A percentile compares a stretch with the other conserved stretches of the same genome.
These are phyloP conservation scores for Fusarium kyushuense DNA, from an alignment of 2,329 filamentous ascomycete genomes.

Conservation along the genomic window DNA sequence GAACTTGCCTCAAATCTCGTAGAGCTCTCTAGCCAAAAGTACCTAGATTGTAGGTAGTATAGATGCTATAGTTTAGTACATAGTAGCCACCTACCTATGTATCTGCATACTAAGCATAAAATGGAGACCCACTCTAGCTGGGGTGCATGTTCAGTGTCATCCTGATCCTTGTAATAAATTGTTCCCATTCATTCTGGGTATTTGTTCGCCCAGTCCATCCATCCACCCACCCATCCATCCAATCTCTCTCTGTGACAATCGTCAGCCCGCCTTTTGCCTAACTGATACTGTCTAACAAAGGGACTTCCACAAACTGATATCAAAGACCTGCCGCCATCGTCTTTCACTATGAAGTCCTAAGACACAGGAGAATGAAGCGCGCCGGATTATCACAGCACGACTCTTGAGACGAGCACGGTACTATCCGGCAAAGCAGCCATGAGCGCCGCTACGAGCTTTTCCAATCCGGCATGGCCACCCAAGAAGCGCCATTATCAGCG, in stretches of 20 bases:
- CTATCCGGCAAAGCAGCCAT: slow-evolving; percentile 57
- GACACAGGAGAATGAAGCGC: slow-evolving; percentile 42
- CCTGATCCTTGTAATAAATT: slow-evolving; percentile 15
- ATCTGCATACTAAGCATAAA: no score
- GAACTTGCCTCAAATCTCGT: no score
- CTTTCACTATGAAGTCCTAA: slow-evolving; percentile 36
- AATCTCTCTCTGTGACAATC: slow-evolving; percentile 1
- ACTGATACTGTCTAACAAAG: not conserved
- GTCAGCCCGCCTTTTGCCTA: not conserved
- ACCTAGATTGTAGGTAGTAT: no score
- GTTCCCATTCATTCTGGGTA: slow-evolving; percentile 1
- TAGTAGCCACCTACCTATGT: no score
- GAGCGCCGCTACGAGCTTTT: slow-evolving; percentile 52
- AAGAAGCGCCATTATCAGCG: slow-evolving; percentile 59
- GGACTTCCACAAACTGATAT: not conserved
- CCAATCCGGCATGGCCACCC: slow-evolving; percentile 56
- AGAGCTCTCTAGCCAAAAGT: no score
- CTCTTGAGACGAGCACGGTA: slow-evolving; percentile 41
- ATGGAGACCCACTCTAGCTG: slow-evolving; percentile 25
- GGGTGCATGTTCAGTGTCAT: slow-evolving; percentile 32
- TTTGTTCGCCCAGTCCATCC: not conserved
- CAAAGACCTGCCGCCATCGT: not conserved
- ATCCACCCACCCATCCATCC: not conserved
- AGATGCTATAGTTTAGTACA: no score
- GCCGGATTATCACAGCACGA: slow-evolving; percentile 28